These are phyloP conservation scores for Dalbergia oliveri DNA, from an alignment of 306 rosid genomes.

Conservation along the genomic window DNA sequence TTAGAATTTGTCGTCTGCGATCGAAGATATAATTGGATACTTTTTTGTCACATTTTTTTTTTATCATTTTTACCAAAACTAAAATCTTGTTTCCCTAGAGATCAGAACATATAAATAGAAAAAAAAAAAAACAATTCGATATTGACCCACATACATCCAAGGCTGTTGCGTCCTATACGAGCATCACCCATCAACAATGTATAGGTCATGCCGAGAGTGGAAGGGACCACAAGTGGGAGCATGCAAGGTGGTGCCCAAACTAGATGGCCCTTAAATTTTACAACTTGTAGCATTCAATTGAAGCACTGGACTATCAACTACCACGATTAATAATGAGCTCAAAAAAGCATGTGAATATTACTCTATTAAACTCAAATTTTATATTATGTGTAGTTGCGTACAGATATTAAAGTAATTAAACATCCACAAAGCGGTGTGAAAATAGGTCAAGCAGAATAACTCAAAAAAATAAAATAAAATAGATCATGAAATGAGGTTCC, in stretches of 20 bases:
- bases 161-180: neutral
- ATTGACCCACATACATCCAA: neutral
- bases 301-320: conserved; percentile 51
- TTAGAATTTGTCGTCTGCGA: too few relatives aligned
- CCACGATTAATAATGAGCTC: conserved; percentile 4
- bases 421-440: neutral
- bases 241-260: conserved; percentile 26
- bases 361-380: neutral
- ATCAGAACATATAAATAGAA: neutral
- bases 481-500: neutral
- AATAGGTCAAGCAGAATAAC: neutral
- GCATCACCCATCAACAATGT: neutral
- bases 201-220: neutral
- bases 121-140: too few relatives aligned
- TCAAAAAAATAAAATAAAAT: neutral
- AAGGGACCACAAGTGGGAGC: neutral
- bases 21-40: neutral
- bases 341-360: neutral
- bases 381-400: neutral
- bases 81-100: neutral
- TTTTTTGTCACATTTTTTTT: neutral
- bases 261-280: conserved; percentile 30
- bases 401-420: neutral
- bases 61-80: neutral
- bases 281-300: conserved; percentile 46